Evolutionary conservation across 2,329 filamentous ascomycete species (phyloP), one percentile per base, ranked within the genome.

Genomic region (Sphaerostilbella broomeana): DNA sequence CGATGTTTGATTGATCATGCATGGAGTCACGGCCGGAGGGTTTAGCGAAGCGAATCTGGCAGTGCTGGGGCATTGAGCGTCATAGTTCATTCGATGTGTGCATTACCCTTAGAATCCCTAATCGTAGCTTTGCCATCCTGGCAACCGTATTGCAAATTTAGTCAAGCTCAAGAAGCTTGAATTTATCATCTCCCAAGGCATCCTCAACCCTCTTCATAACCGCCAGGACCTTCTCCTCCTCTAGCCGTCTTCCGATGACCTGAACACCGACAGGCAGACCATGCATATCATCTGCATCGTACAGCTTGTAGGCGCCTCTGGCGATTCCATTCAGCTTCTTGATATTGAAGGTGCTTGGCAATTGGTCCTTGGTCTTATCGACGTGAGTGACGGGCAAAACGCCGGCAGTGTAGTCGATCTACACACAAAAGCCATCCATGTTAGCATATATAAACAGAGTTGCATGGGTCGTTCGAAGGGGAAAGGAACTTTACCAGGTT

Each of bases 361-460:
- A 69, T 46, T 77, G 72, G 54, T 92, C 85, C 28, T 78, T 67
- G 2, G 60, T 54, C 49, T 73, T 72, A 54, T 95, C 84, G 1
- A 95, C 89, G 44, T 88, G 84, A 0, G 86, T 90, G 1, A 95
- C 80, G 0, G 90, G 89, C 16, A 97, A 55, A 24, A 95, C 78
- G 25, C 89, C 89, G 10, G 77, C 75, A 1, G 84, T 77, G 62
- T 95, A 95, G 57, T 95, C 90, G 34, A 95, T 76, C 77, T 86
- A 46, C 16, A 8, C 9, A 7, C n/a, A 10, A 19, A 18, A 10
- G 21, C 3, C 21, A 37, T 13, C 24, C 13, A n/a, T n/a, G 24
- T 12, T n/a, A 17, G n/a, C 27, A 10, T 13, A 51, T 45, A 9
- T 19, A 26, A 8, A 4, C n/a, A n/a, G n/a, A n/a, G n/a, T n/a